These are phyloP conservation scores for Epithemia pelagica DNA, from an alignment of 108 stramenopile species.

Conservation along the genomic window DNA sequence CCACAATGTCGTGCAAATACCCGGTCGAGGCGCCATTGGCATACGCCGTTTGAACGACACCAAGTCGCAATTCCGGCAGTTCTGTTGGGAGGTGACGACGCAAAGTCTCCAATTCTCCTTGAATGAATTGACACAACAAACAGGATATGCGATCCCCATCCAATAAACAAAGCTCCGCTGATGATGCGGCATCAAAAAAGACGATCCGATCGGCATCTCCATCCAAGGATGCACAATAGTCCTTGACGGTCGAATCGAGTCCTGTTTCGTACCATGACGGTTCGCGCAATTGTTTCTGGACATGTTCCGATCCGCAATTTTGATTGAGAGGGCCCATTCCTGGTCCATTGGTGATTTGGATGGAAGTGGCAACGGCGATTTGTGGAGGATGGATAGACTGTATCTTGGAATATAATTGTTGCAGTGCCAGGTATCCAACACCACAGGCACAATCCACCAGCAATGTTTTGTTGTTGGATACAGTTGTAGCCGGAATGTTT, in stretches of 20 bases:
- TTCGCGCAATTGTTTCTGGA: constrained; percentile 81
- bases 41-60: constrained; percentile 99
- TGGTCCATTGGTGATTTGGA: constrained; percentile 53
- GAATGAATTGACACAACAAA: constrained; percentile 78
- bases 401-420: constrained; percentile 1
- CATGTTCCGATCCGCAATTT: constrained; percentile 91
- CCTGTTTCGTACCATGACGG: constrained; percentile 34
- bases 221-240: constrained; percentile 84
- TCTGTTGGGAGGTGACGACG: neutral
- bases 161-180: constrained; percentile 48
- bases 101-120: constrained; percentile 38
- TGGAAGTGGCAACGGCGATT: constrained; percentile 14
- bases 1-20: constrained; percentile 56
- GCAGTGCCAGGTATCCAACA: constrained; percentile 67
- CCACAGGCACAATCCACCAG: constrained; percentile 90
- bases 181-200: constrained; percentile 56
- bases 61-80: constrained; percentile 48
- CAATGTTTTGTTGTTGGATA: constrained; percentile 32
- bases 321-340: constrained; percentile 78
- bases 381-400: neutral
- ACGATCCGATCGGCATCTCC: constrained; percentile 99
- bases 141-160: constrained; percentile 98
- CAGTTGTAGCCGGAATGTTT: constrained; percentile 8
- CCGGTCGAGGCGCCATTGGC: constrained; percentile 94
- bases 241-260: neutral